Percentiles rank a stretch among this genome's conserved stretches.
Conservation (phyloP, 768 basidiomycete genomes). For the Cubamyces lactineus region DNA sequence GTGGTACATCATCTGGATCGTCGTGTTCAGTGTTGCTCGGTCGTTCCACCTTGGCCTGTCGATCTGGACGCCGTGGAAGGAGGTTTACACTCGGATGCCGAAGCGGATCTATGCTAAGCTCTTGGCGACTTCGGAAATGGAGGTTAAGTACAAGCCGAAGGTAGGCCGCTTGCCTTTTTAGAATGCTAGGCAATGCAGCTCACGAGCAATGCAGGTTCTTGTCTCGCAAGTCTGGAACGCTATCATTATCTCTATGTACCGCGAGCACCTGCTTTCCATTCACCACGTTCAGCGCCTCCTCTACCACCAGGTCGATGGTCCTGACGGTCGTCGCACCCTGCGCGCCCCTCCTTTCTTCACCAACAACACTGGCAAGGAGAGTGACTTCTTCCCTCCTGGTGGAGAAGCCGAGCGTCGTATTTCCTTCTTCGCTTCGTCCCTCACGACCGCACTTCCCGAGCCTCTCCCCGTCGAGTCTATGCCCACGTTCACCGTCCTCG, state of each 20-base stretch:
- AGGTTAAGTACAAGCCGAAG: conserved; percentile 99
- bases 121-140: conserved; percentile 95
- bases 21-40: conserved; percentile 88
- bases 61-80: conserved; percentile 99
- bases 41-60: conserved; percentile 93
- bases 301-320: conserved; percentile 94
- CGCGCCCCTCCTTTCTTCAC: conserved; percentile 99
- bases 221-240: conserved; percentile 99
- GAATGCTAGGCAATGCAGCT: neutral
- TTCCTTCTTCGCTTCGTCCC: conserved; percentile 97
- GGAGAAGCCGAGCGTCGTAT: conserved; percentile 98
- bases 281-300: conserved; percentile 97
- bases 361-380: conserved; percentile 77
- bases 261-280: conserved; percentile 96
- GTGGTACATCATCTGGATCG: conserved; percentile 99
- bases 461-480: conserved; percentile 96
- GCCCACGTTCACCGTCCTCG: conserved; percentile 99
- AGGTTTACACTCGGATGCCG: conserved; percentile 93
- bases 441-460: conserved; percentile 94
- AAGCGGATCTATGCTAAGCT: conserved; percentile 99
- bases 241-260: conserved; percentile 99
- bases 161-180: conserved; percentile 38
- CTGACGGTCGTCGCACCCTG: conserved; percentile 87
- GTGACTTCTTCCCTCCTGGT: conserved; percentile 90
- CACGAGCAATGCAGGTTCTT: conserved; percentile 56